Evolutionary conservation across 2,329 filamentous ascomycete species (phyloP).

Genomic region (Orbilia javanica): DNA sequence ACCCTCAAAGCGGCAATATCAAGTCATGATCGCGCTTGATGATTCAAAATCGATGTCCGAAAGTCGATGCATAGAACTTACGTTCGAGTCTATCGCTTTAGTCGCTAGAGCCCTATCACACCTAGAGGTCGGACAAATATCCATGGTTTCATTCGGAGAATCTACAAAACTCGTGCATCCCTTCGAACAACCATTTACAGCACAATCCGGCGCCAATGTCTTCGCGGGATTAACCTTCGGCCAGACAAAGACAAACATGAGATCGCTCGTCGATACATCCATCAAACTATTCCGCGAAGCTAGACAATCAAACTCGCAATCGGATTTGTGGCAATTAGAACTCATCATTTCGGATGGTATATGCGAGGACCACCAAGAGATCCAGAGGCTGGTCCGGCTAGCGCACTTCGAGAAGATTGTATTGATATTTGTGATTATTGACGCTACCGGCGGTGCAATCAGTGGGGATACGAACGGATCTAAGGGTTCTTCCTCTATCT

Average conservation of each 20-base stretch:
- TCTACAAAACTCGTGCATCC: conserved; percentile 86
- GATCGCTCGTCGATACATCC: conserved; percentile 77
- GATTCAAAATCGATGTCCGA: conserved; percentile 96
- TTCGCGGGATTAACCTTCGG: conserved; percentile 87
- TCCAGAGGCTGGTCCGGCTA: conserved; percentile 84
- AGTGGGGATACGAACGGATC: conserved; percentile 63
- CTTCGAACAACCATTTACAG: conserved; percentile 83
- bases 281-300: conserved; percentile 86
- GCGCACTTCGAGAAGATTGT: conserved; percentile 95
- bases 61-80: conserved; percentile 78
- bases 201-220: conserved; percentile 83
- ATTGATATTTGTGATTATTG: conserved; percentile 97
- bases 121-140: conserved; percentile 95
- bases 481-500: conserved; percentile 70
- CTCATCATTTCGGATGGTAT: conserved; percentile 94
- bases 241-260: conserved; percentile 88
- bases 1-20: conserved; percentile 93
- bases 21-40: conserved; percentile 97
- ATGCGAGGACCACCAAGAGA: conserved; percentile 87
- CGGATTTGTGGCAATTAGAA: conserved; percentile 92
- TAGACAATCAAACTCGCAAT: conserved; percentile 69
- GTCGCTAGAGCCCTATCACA: conserved; percentile 87
- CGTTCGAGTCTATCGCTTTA: conserved; percentile 93
- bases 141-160: conserved; percentile 88
- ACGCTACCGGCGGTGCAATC: conserved; percentile 71